These are phyloP conservation scores for Vitis labrusca DNA, from an alignment of 164 flowering plant species.

Conservation along the genomic window DNA sequence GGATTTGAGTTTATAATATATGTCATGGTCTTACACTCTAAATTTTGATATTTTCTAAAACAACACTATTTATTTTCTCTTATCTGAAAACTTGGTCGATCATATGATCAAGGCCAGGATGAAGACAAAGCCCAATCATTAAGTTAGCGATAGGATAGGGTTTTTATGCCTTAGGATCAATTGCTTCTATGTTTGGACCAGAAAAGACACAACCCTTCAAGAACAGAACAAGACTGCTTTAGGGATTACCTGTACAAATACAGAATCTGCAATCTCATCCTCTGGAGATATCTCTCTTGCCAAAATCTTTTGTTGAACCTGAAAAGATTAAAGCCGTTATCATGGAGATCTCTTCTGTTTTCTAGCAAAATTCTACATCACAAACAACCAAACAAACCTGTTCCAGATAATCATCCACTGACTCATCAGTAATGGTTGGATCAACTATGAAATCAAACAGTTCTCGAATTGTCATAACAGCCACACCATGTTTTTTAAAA, in stretches of 20 bases:
- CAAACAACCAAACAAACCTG: constrained; percentile 42
- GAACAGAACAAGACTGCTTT: neutral
- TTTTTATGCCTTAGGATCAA: no score
- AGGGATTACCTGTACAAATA: constrained; percentile 70
- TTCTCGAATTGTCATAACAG: constrained; percentile 89
- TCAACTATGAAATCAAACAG: constrained; percentile 95
- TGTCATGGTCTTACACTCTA: no score
- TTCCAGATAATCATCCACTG: constrained; percentile 81
- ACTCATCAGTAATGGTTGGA: constrained; percentile 72
- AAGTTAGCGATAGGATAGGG: no score
- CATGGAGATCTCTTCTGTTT: neutral
- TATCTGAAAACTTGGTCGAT: no score
- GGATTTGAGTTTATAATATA: no score
- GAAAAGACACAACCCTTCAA: neutral
- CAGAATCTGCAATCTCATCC: constrained; percentile 92
- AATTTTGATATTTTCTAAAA: no score
- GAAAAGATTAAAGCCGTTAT: constrained; percentile 10
- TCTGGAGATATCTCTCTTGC: constrained; percentile 75
- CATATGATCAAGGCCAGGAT: no score
- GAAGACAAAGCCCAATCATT: no score
- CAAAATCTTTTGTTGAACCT: constrained; percentile 77
- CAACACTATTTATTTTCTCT: no score
- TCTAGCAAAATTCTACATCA: neutral
- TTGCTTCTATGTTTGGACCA: no score
- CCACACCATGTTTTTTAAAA: constrained; percentile 87